Evolutionary conservation across 352 stramenopile genomes (phyloP).

Genomic region (Pythium rishiriense): DNA sequence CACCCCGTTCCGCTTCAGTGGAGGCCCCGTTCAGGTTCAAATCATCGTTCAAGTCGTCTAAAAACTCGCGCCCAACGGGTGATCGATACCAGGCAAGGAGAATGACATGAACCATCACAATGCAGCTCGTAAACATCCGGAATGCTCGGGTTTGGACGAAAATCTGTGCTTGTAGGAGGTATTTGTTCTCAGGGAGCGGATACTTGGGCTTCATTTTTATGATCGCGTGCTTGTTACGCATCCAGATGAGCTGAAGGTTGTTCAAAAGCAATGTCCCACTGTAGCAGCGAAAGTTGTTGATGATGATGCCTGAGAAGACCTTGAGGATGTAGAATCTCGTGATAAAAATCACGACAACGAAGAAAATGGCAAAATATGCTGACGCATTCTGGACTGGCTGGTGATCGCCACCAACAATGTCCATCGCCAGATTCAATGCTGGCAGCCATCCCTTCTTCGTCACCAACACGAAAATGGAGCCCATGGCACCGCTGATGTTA

Average conservation of each 20-base stretch:
- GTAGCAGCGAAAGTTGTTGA: constrained; percentile 87
- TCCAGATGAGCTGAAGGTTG: constrained; percentile 80
- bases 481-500: constrained; percentile 75
- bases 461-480: constrained; percentile 75
- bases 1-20: constrained; percentile 27
- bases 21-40: constrained; percentile 23
- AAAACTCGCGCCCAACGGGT: constrained; percentile 40
- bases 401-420: constrained; percentile 70
- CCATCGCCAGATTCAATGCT: constrained; percentile 82
- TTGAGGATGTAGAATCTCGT: constrained; percentile 78
- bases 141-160: constrained; percentile 72
- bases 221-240: constrained; percentile 65
- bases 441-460: constrained; percentile 87
- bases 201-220: constrained; percentile 74
- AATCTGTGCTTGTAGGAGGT: constrained; percentile 57
- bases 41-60: constrained; percentile 34
- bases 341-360: constrained; percentile 79
- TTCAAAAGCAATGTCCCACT: constrained; percentile 78
- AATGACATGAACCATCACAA: constrained; percentile 71
- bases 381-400: constrained; percentile 73
- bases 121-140: constrained; percentile 56
- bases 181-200: constrained; percentile 55
- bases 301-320: constrained; percentile 79
- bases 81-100: constrained; percentile 75
- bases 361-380: constrained; percentile 81